These are phyloP conservation scores for Ammopiptanthus mongolicus DNA, from an alignment of 306 rosid species.

Conservation along the genomic window DNA sequence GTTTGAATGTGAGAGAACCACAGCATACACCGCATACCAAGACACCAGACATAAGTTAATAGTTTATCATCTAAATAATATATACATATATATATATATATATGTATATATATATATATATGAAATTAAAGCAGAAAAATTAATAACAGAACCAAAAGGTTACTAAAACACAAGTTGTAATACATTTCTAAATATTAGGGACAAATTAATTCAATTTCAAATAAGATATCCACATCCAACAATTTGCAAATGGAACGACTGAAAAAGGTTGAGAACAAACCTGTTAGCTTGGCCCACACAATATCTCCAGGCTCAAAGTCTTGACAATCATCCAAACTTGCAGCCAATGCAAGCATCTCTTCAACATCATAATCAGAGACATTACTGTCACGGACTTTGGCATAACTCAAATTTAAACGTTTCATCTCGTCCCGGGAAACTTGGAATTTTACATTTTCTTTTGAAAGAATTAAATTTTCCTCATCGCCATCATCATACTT, in stretches of 20 bases:
- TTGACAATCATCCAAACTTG: constrained; percentile 81
- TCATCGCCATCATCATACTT: constrained; percentile 77
- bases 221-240: not conserved
- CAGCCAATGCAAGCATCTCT: constrained; percentile 94
- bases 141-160: constrained; percentile 3
- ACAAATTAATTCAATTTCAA: not conserved
- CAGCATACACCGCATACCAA: not conserved
- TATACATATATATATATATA: too few relatives aligned
- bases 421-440: constrained; percentile 81
- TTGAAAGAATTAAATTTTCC: constrained; percentile 66
- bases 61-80: not conserved
- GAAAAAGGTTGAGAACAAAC: constrained; percentile 41
- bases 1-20: not conserved
- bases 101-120: not conserved
- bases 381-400: constrained; percentile 48
- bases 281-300: constrained; percentile 98
- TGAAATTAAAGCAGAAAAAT: not conserved
- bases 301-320: constrained; percentile 90
- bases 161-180: not conserved
- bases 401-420: constrained; percentile 57
- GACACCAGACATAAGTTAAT: not conserved
- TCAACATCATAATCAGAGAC: constrained; percentile 64
- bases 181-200: not conserved
- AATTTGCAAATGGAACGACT: constrained; percentile 5
- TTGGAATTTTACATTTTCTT: constrained; percentile 69